Percentiles rank a stretch among this genome's conserved stretches.
Conservation (phyloP, 2,329 filamentous ascomycete genomes). For the Talaromyces sp. region DNA sequence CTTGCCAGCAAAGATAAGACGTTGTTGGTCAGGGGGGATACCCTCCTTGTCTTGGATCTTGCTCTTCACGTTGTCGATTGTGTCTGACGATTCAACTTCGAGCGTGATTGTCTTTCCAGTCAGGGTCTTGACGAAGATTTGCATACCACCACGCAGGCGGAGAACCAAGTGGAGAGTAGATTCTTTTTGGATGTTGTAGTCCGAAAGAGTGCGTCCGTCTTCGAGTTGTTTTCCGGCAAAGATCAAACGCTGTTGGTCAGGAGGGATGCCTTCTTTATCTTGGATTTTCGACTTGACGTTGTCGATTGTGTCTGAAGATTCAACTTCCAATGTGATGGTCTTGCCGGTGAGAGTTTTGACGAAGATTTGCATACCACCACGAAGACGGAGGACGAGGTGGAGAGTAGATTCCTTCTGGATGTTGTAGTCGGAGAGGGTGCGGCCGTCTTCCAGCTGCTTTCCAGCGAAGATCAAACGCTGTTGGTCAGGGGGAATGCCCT, state of each 20-base stretch:
- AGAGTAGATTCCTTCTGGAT: slow-evolving; percentile 91
- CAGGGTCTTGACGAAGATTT: slow-evolving; percentile 80
- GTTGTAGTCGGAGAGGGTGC: slow-evolving; percentile 87
- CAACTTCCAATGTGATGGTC: slow-evolving; percentile 89
- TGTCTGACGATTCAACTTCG: slow-evolving; percentile 64
- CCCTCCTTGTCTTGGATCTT: slow-evolving; percentile 82
- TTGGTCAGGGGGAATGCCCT: slow-evolving; percentile 93
- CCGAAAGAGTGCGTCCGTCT: slow-evolving; percentile 54
- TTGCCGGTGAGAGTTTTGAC: slow-evolving; percentile 67
- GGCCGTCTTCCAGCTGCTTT: slow-evolving; percentile 93
- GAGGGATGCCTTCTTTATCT: slow-evolving; percentile 78
- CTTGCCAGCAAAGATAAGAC: slow-evolving; percentile 67
- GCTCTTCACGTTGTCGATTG: slow-evolving; percentile 66
- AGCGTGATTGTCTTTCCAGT: slow-evolving; percentile 69
- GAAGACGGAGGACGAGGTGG: slow-evolving; percentile 79
- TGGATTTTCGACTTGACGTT: slow-evolving; percentile 92
- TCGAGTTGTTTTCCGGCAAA: slow-evolving; percentile 13
- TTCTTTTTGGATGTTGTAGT: slow-evolving; percentile 97
- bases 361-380: slow-evolving; percentile 67
- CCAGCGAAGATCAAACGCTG: slow-evolving; percentile 94
- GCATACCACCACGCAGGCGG: slow-evolving; percentile 76
- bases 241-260: slow-evolving; percentile 49
- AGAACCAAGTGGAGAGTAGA: slow-evolving; percentile 77
- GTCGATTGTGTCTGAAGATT: slow-evolving; percentile 86
- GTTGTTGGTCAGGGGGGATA: slow-evolving; percentile 66